Percentiles rank a stretch among this genome's conserved stretches.
phyloP scores from a whole-genome alignment of 2,329 filamentous ascomycete genomes.

The Aspergillus fijiensis region DNA sequence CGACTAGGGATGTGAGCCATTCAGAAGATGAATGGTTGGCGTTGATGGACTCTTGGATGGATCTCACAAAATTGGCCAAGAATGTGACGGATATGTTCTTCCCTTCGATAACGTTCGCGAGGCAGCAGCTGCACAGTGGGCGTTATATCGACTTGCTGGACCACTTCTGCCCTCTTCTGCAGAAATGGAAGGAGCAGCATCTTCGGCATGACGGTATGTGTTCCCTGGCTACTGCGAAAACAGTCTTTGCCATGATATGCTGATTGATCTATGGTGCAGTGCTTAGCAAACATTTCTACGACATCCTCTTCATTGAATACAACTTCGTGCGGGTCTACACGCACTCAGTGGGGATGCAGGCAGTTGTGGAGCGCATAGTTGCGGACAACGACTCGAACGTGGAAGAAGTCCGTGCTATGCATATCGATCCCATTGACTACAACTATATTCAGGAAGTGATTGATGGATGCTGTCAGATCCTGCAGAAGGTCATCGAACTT shows the following conservation, averaged over 20 bases:
- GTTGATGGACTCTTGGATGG: conserved; percentile 55
- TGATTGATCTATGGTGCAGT: conserved; percentile 15
- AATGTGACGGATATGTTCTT: conserved; percentile 57
- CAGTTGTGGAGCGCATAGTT: conserved; percentile 55
- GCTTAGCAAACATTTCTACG: conserved; percentile 41
- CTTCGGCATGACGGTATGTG: conserved; percentile 31
- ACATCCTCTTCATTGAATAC: conserved; percentile 56
- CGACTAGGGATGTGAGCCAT: conserved; percentile 37
- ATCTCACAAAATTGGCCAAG: conserved; percentile 49
- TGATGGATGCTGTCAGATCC: conserved; percentile 53
- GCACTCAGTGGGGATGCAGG: conserved; percentile 54
- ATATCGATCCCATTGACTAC: conserved; percentile 52
- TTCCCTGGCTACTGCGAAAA: no score
- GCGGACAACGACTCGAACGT: conserved; percentile 33
- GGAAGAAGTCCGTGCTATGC: conserved; percentile 42
- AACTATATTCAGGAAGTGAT: conserved; percentile 58
- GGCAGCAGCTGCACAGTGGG: conserved; percentile 44
- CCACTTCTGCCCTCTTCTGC: conserved; percentile 39
- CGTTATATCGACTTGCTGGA: conserved; percentile 52
- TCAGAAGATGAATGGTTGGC: conserved; percentile 50
- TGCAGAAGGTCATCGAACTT: conserved; percentile 51
- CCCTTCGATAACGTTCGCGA: conserved; percentile 40
- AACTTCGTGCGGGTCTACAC: conserved; percentile 48
- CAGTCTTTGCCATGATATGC: neutral
- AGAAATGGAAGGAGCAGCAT: conserved; percentile 40